Base-by-base conservation (phyloP, 148 eudicot species). In the Beta vulgaris region DNA sequence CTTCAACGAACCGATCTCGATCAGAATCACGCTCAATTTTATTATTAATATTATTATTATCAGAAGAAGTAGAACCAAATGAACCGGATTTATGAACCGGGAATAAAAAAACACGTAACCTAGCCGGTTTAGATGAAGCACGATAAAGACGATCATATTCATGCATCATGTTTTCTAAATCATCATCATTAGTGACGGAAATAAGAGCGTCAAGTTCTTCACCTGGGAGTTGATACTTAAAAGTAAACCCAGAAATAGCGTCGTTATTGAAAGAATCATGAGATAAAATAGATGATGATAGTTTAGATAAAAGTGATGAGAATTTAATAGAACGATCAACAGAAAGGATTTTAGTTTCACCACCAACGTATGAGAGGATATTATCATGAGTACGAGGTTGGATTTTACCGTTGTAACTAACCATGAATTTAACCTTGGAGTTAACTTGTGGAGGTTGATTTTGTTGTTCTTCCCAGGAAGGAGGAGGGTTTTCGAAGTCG, bases 201-300 rank as follows among this genome's bases (percentile, higher is more conserved):
- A 93, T 93, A 58, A 93, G 71, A 14, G 98, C 91, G 54, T 93
- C 98, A 11, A 93, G 89, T 32, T 91, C 97, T 28, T 91, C 97
- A 0, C 96, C 98, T 0, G 98, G 98, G 12, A 93, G 77, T 76
- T 93, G 98, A 64, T 93, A 93, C 85, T 91, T 93, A 59, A 91
- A 89, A 32, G 82, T 73, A 18, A 72, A 48, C 14, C 64, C 53
- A 0, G 66, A 7, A 4, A 82, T 79, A 2, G 64, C 69, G 0
- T 12, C 15, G 46, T 58, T 58, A 0, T 7, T 35, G 31, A 28
- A 16, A 13, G n/a, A 10, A 25, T 58, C 80, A 18, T 57, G 11
- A 18, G 83, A 83, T 11, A 84, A 76, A 2, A 91, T 59, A 0
- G 81, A 59, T 0, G 84, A 59, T 0, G 84, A 26, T 2, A 91